Evolutionary conservation across 495 filamentous ascomycete species (phyloP), one percentile per base, ranked within the genome.

Genomic region (Aspergillus indologenus): DNA sequence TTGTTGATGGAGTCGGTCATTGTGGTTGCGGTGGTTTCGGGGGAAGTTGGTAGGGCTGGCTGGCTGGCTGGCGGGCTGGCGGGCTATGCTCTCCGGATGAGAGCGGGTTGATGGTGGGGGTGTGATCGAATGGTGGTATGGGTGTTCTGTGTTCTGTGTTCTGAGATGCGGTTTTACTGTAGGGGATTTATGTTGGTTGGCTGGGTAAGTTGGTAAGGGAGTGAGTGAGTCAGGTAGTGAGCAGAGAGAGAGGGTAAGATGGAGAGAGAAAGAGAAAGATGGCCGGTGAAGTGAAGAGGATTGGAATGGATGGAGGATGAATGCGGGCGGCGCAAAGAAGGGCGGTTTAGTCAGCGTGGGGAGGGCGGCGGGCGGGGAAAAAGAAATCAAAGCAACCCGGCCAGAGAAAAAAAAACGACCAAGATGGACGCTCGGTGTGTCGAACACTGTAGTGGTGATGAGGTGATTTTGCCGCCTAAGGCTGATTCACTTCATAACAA

Each of bases 1-100:
- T 40, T 15, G 48, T 12, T 29, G 22, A 68, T 64, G 59, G 66
- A 62, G 63, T 70, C 63, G 26, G 64, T 64, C 71, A 75, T 29
- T 3, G 3, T 75, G 61, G 56, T 59, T 52, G 59, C 24, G 31
- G 21, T 14, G 8, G n/a, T 45, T 9, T 15, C 8, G 6, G 21
- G n/a, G 29, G 22, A 49, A 18, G 44, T n/a, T n/a, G n/a, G n/a
- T n/a, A n/a, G n/a, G n/a, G n/a, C n/a, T n/a, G n/a, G n/a, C n/a
- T n/a, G n/a, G n/a, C n/a, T n/a, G n/a, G n/a, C n/a, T n/a, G n/a
- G n/a, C n/a, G n/a, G n/a, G n/a, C n/a, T n/a, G n/a, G n/a, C n/a
- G n/a, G 51, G 23, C 12, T 46, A 34, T 4, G 22, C 40, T 29
- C 15, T 47, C 9, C 23, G n/a, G 22, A 42, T 43, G 11, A 43